Evolutionary conservation across 2,329 filamentous ascomycete species (phyloP), one percentile per base, ranked within the genome.

Genomic region (Penicillium sp.): DNA sequence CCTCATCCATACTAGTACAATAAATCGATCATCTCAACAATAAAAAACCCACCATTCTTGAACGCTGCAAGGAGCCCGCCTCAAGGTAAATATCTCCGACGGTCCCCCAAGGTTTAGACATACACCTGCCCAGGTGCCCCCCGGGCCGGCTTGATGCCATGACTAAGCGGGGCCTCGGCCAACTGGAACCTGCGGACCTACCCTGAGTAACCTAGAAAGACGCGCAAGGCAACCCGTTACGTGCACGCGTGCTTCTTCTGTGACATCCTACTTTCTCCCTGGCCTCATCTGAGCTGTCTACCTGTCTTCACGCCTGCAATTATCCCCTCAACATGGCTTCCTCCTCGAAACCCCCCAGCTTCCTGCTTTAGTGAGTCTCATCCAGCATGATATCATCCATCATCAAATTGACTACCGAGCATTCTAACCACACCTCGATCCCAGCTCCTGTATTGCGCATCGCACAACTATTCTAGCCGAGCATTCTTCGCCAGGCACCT

Each of bases 381-480:
- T 18, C 28, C 13, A 13, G 14, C 27, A 36, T 36, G 15, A 4
- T n/a, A 18, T 9, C n/a, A 18, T 10, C 15, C 13, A 34, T 9
- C 27, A 38, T 37, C 34, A 25, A 27, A 37, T 18, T 16, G 28
- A 10, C 4, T 23, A 39, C 23, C 33, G 23, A 36, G 30, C 25
- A 36, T 21, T 23, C 41, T 47, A 41, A 46, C 36, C 31, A 36
- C 25, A 7, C 4, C 5, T 30, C 18, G 8, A 41, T 28, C 14
- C 14, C 26, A 95, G 89, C 72, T 84, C 88, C 54, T 97, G 93
- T 73, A 93, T 98, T 68, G 89, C 93, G 35, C 83, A 97, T 72
- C 84, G 93, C 61, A 87, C 81, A 39, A 97, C 90, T 31, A 95
- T 98, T 69, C 83, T 98, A 46, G 74, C 87, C 59, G 93, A 98